Base-by-base conservation (phyloP, 2,329 filamentous ascomycete species). In the Colletotrichum cereale region DNA sequence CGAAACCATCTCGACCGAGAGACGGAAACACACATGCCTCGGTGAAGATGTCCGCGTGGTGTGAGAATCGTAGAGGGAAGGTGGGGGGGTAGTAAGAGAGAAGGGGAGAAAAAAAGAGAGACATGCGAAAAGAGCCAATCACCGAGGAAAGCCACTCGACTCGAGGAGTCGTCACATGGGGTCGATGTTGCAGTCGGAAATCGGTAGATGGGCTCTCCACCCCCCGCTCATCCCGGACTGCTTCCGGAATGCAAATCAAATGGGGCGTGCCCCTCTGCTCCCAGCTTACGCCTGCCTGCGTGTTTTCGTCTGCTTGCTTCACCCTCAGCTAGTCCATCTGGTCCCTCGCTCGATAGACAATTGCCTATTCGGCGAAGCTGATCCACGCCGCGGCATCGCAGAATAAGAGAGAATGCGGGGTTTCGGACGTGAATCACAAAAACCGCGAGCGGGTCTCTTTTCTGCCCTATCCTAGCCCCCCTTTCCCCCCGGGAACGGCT, bases 171-270 rank as follows among this genome's bases (percentile, higher is more conserved):
- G 67, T 71, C 64, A 71, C 50, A 62, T 67, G 67, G 48, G 29
- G 50, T 18, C 56, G 40, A 71, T 40, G 57, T 52, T 56, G 68
- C 57, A 71, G 40, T 67, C 64, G 64, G 62, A 64, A 67, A 71
- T 71, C 50, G 67, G 48, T 29, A 50, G 58, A 44, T 40, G 36
- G 36, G 18, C 57, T 26, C 6, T 8, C 53, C 18, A n/a, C n/a
- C n/a, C n/a, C n/a, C n/a, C n/a, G n/a, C n/a, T 44, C 50, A 53
- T n/a, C 31, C 36, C 21, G 58, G 29, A 10, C 62, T 36, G 26
- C 36, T 48, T 36, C 48, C 47, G 48, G 26, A 24, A 24, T 24
- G 55, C 55, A 48, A n/a, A 38, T 14, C 60, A 48, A 50, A 40
- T 64, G 68, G 64, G 42, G 53, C 40, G 40, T 50, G 52, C 48